Conservation (phyloP, 2,329 filamentous ascomycete genomes). For the Penicillium sp. region DNA sequence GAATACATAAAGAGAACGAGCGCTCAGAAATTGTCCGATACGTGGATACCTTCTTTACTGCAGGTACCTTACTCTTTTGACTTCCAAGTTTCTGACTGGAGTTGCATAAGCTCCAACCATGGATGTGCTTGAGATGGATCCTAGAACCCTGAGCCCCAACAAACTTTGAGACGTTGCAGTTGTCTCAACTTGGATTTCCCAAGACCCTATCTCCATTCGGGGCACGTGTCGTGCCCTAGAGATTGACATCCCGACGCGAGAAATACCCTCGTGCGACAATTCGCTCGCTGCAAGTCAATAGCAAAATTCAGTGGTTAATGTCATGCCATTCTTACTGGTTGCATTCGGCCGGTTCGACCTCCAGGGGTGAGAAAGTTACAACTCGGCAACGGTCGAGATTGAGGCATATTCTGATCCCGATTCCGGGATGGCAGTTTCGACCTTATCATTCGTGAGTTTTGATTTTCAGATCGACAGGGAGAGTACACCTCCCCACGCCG, state of each 20-base stretch:
- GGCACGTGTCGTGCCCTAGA: constrained; percentile 22
- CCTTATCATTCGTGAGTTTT: constrained; percentile 5
- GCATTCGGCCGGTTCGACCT: constrained; percentile 19
- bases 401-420: constrained; percentile 7
- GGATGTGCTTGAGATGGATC: constrained; percentile 11
- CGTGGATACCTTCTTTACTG: constrained; percentile 11
- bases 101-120: constrained; percentile 21
- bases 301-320: constrained; percentile 9
- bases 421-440: constrained; percentile 5
- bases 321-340: constrained; percentile 14
- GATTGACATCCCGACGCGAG: constrained; percentile 10
- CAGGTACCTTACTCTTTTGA: constrained; percentile 24
- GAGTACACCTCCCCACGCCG: neutral
- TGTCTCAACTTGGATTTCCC: constrained; percentile 4
- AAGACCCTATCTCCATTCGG: constrained; percentile 6
- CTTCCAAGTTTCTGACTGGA: constrained; percentile 6
- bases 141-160: constrained; percentile 1
- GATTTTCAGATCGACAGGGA: constrained; percentile 9
- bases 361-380: constrained; percentile 5
- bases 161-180: constrained; percentile 16
- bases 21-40: constrained; percentile 21
- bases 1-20: constrained; percentile 19
- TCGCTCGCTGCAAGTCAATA: constrained; percentile 11
- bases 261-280: neutral
- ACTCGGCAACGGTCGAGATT: constrained; percentile 6